These are phyloP conservation scores for Dichotomocladium elegans DNA, from an alignment of 371 early-diverging fungal species.

Conservation along the genomic window DNA sequence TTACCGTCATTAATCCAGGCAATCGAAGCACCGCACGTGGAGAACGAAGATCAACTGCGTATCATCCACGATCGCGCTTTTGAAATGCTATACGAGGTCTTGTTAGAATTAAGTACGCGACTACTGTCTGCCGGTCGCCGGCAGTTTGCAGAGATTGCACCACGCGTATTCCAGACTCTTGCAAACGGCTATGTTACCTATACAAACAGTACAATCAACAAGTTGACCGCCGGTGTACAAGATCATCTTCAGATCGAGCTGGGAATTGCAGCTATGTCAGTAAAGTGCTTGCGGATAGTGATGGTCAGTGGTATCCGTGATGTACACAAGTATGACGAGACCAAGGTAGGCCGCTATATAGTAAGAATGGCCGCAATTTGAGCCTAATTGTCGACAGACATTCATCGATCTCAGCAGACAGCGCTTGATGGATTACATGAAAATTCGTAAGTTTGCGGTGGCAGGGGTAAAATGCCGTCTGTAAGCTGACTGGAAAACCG, in stretches of 20 bases:
- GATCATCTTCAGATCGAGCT: constrained; percentile 23
- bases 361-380: too few species aligned
- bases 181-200: constrained; percentile 56
- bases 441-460: constrained; percentile 37
- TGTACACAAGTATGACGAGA: constrained; percentile 59
- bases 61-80: constrained; percentile 67
- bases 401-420: constrained; percentile 50
- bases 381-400: constrained; percentile 8
- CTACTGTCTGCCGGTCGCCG: constrained; percentile 65
- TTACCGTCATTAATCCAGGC: constrained; percentile 56
- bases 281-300: constrained; percentile 72
- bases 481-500: not conserved
- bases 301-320: constrained; percentile 75
- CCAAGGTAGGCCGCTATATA: constrained; percentile 47
- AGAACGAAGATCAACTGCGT: constrained; percentile 26
- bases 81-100: constrained; percentile 72
- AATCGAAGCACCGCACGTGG: constrained; percentile 51
- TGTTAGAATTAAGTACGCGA: constrained; percentile 77
- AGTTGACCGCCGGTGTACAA: not conserved
- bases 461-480: too few species aligned
- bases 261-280: constrained; percentile 49
- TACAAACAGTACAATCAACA: constrained; percentile 31
- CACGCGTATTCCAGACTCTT: constrained; percentile 57
- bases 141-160: constrained; percentile 66
- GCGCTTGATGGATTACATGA: constrained; percentile 59